These are phyloP conservation scores for Isabelozyma pseudorhagii DNA, from an alignment of 805 yeast genomes.

Conservation along the genomic window DNA sequence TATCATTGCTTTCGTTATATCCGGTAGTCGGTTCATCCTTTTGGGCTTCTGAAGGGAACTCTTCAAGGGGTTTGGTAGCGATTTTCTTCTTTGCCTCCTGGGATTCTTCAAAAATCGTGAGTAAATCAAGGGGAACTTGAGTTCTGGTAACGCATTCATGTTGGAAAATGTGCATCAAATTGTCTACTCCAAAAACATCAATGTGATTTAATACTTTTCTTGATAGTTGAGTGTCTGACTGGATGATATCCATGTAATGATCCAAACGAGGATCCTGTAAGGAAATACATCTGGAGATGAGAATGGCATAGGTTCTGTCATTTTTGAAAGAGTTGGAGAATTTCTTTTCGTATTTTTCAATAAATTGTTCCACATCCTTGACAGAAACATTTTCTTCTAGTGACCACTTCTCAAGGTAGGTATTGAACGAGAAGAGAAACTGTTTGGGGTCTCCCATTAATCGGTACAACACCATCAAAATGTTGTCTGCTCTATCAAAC, in stretches of 20 bases:
- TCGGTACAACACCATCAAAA: constrained; percentile 59
- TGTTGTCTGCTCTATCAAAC: constrained; percentile 65
- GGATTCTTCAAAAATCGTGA: constrained; percentile 19
- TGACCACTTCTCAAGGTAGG: constrained; percentile 48
- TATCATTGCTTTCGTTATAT: not conserved
- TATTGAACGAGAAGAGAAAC: constrained; percentile 66
- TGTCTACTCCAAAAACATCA: constrained; percentile 52
- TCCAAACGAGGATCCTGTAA: constrained; percentile 2
- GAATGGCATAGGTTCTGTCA: constrained; percentile 58
- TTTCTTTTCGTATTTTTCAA: constrained; percentile 24
- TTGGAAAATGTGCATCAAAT: constrained; percentile 34
- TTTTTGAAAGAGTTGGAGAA: constrained; percentile 33
- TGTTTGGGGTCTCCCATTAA: constrained; percentile 38
- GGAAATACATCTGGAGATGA: constrained; percentile 41
- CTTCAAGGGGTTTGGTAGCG: not conserved
- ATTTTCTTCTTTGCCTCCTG: constrained; percentile 3
- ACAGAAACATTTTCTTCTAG: constrained; percentile 37
- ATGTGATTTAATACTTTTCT: constrained; percentile 42
- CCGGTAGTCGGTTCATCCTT: not conserved
- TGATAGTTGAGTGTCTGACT: constrained; percentile 5
- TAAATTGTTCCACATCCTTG: constrained; percentile 42
- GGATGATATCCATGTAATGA: constrained; percentile 10
- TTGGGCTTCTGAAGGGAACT: not conserved
- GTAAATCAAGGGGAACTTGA: constrained; percentile 34
- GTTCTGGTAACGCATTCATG: constrained; percentile 16